Conservation (phyloP, 73 alveolate genomes). For the Paramecium pentaurelia region DNA sequence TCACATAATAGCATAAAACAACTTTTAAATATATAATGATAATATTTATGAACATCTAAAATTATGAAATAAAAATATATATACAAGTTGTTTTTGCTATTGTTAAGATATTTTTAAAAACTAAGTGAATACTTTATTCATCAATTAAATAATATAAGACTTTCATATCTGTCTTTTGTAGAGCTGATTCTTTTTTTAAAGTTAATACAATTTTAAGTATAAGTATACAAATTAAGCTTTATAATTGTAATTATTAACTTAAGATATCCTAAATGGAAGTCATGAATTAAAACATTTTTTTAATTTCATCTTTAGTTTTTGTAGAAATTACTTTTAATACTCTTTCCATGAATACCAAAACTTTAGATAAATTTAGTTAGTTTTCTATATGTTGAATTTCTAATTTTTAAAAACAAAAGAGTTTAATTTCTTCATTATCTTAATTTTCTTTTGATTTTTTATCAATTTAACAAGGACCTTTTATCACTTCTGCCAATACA, state of each 20-base stretch:
- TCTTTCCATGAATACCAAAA: not conserved
- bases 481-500: not conserved
- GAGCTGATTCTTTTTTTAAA: not conserved
- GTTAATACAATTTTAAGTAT: not conserved
- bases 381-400: not conserved
- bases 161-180: not conserved
- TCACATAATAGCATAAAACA: not conserved
- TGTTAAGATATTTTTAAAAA: not conserved
- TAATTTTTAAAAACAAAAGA: not conserved
- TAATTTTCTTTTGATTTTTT: conserved; percentile 9
- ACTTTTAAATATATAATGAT: not conserved
- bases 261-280: not conserved
- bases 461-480: conserved; percentile 2
- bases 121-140: not conserved
- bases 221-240: not conserved
- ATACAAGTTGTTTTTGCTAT: not conserved
- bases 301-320: not conserved
- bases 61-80: not conserved
- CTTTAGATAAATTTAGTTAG: not conserved
- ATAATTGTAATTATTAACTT: not conserved
- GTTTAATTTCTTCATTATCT: conserved; percentile 1
- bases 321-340: not conserved
- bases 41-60: not conserved
- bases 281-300: not conserved
- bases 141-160: not conserved